phyloP scores from a whole-genome alignment of 2,329 filamentous ascomycete species.

The Elsinoe necatrix region DNA sequence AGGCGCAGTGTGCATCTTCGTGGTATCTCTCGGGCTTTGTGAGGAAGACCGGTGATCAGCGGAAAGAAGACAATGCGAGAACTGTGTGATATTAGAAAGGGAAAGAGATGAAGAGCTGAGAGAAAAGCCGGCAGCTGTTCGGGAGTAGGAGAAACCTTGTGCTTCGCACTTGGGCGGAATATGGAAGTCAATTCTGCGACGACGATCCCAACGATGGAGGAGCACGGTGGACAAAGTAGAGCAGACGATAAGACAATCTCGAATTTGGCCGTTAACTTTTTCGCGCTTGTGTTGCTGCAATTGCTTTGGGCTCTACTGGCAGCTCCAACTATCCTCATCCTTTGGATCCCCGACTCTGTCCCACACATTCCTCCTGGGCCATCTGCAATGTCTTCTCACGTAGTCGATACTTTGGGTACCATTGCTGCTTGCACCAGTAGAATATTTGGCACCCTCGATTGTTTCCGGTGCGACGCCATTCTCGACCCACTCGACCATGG shows the following conservation, averaged over 20 bases:
- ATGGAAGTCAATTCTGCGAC: not conserved
- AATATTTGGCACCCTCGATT: constrained; percentile 20
- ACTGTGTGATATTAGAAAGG: not conserved
- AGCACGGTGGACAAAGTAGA: not conserved
- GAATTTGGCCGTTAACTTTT: not conserved
- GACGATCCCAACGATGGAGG: not conserved
- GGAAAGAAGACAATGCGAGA: not conserved
- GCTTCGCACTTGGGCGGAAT: not conserved
- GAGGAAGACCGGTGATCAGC: not conserved
- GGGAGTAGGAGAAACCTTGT: not conserved
- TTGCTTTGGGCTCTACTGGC: constrained; percentile 6
- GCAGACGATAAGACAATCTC: not conserved
- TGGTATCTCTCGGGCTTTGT: not conserved
- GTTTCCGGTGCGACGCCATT: constrained; percentile 26
- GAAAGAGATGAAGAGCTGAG: not conserved
- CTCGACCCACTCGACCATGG: constrained; percentile 33
- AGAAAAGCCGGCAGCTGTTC: not conserved
- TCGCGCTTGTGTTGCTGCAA: too few species aligned
- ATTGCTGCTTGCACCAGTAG: constrained; percentile 22
- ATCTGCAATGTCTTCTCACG: constrained; percentile 37
- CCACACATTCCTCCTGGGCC: constrained; percentile 17
- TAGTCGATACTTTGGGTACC: constrained; percentile 33
- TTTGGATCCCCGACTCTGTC: constrained; percentile 23
- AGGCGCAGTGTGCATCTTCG: not conserved
- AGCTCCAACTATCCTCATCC: constrained; percentile 25